These are phyloP conservation scores for Diversispora epigaea DNA, from an alignment of 192 early-diverging fungal species.

Conservation along the genomic window DNA sequence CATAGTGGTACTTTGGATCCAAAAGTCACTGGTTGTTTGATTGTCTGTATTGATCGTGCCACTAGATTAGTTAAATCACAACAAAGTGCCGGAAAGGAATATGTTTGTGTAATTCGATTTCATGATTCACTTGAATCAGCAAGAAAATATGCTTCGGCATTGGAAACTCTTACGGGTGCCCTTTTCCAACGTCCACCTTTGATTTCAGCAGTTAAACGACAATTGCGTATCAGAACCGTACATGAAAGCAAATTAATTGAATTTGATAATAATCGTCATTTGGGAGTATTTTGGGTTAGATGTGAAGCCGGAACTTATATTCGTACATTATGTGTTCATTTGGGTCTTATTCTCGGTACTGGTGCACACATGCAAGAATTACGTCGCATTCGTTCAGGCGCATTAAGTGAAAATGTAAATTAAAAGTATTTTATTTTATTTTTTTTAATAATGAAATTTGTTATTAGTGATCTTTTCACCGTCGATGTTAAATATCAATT, in stretches of 20 bases:
- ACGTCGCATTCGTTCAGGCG: slow-evolving; percentile 92
- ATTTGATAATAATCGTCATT: slow-evolving; percentile 95
- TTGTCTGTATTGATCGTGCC: slow-evolving; percentile 98
- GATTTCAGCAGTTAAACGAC: slow-evolving; percentile 98
- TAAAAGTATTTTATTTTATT: not conserved
- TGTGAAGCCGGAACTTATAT: slow-evolving; percentile 99
- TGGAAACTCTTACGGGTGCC: slow-evolving; percentile 97
- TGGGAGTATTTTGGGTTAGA: slow-evolving; percentile 96
- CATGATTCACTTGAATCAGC: slow-evolving; percentile 92
- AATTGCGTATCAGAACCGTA: slow-evolving; percentile 97
- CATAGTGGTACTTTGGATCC: slow-evolving; percentile 99
- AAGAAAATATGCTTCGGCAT: slow-evolving; percentile 80
- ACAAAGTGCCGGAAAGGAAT: slow-evolving; percentile 99
- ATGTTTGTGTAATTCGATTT: slow-evolving; percentile 92
- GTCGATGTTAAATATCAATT: too few relatives aligned
- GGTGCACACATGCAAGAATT: slow-evolving; percentile 99
- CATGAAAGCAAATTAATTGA: slow-evolving; percentile 95
- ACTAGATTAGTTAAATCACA: slow-evolving; percentile 99
- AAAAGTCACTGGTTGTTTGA: slow-evolving; percentile 98
- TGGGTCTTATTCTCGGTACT: slow-evolving; percentile 91
- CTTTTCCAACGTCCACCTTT: slow-evolving; percentile 98
- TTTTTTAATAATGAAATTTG: not conserved
- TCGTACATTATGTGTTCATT: slow-evolving; percentile 98
- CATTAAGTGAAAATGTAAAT: slow-evolving; percentile 77
- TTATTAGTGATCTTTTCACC: not conserved